Base-by-base conservation (phyloP, 2,329 filamentous ascomycete genomes). In the Fonsecaea nubica region DNA sequence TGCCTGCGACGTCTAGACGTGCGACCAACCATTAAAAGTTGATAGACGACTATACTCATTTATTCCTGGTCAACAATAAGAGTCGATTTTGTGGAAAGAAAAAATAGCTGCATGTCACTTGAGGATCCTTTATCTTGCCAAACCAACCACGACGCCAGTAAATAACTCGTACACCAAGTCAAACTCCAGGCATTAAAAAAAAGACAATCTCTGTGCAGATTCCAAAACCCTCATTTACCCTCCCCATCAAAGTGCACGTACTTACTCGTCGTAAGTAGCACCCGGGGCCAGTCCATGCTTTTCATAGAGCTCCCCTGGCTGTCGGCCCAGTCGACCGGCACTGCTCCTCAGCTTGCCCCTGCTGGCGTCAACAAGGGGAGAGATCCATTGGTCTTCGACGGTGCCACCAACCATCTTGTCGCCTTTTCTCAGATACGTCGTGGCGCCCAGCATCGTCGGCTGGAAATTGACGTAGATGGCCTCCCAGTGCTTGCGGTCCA, bases 401-500 rank as follows among this genome's bases (percentile, higher is more conserved):
- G 58, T 67, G 32, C 70, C 71, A 42, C 71, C 70, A 7, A 70
- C 36, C 63, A 66, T 63, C 67, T 72, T 72, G 54, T 70, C 71
- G 9, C 72, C 69, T 58, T 69, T 68, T 40, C 58, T 66, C 18
- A 71, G 48, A 57, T 68, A 69, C 5, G 65, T 72, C 25, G 65
- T 72, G 10, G 72, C 71, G 30, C 73, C 75, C 25, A 82, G 69
- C 5, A 78, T 74, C 1, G 72, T 75, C 0, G 75, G 75, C 64
- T 78, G 73, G 25, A 70, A 74, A 58, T 83, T 80, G 15, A 78
- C 69, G 68, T 81, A 82, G 52, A 83, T 77, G 32, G 73, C 78
- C 75, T 83, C 81, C 77, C 79, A 83, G 15, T 76, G 70, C 1
- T 77, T 75, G 48, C 64, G 71, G 3, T 78, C 78, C 4, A 76